A percentile compares a stretch with the other conserved stretches of the same genome.
These are phyloP conservation scores for Kalmanozyma brasiliensis DNA, from an alignment of 1,284 basidiomycete genomes.

Conservation along the genomic window DNA sequence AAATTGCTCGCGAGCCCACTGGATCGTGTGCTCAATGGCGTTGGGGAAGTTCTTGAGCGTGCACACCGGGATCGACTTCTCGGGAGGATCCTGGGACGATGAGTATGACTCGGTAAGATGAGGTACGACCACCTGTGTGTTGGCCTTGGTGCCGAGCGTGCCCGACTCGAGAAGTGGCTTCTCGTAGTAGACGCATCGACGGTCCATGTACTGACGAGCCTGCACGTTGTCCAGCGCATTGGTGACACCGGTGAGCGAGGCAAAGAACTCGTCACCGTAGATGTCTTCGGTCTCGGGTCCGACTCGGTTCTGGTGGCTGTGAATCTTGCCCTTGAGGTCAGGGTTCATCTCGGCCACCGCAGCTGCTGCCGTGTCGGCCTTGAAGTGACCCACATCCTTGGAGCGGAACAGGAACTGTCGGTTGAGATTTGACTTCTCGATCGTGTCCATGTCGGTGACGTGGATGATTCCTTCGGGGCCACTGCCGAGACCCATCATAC, in stretches of 20 bases:
- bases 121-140: constrained; percentile 95
- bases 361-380: constrained; percentile 90
- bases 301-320: constrained; percentile 91
- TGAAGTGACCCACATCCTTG: constrained; percentile 97
- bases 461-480: constrained; percentile 85
- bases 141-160: constrained; percentile 98
- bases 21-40: constrained; percentile 96
- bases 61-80: constrained; percentile 97
- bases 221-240: constrained; percentile 99
- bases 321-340: constrained; percentile 86
- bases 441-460: constrained; percentile 97
- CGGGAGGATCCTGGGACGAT: constrained; percentile 98
- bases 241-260: constrained; percentile 90
- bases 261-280: constrained; percentile 88
- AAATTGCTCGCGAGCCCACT: constrained; percentile 92
- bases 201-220: constrained; percentile 98
- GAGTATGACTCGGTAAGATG: constrained; percentile 97
- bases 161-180: constrained; percentile 98
- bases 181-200: constrained; percentile 95
- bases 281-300: constrained; percentile 91
- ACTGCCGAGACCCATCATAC: constrained; percentile 95
- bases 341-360: constrained; percentile 98
- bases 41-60: constrained; percentile 99
- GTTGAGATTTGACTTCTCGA: constrained; percentile 99
- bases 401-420: constrained; percentile 97